Conservation (phyloP, 192 early-diverging fungal genomes). For the Lobosporangium transversale region DNA sequence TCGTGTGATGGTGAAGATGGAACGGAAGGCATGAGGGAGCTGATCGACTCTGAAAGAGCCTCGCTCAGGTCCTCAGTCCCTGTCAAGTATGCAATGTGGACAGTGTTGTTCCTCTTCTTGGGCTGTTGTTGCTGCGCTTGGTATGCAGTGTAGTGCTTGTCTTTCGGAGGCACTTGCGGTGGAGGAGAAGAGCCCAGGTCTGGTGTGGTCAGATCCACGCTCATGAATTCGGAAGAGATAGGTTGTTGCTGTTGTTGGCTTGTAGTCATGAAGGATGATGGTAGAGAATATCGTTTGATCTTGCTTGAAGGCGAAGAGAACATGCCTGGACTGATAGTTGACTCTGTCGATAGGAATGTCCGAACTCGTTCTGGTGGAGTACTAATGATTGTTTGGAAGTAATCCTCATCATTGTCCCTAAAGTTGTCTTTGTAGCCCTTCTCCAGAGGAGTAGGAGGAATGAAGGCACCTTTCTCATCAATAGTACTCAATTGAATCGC, state of each 20-base stretch:
- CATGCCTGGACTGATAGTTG: conserved; percentile 42
- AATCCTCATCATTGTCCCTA: conserved; percentile 35
- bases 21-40: conserved; percentile 18
- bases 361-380: conserved; percentile 32
- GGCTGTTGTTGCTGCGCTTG: conserved; percentile 9
- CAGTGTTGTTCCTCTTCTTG: conserved; percentile 9
- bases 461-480: conserved; percentile 30
- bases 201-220: conserved; percentile 6
- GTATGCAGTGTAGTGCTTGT: conserved; percentile 8
- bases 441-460: conserved; percentile 28
- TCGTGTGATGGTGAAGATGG: conserved; percentile 22
- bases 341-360: conserved; percentile 32
- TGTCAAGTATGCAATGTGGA: conserved; percentile 27
- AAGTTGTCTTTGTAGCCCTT: conserved; percentile 45
- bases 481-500: conserved; percentile 33
- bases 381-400: conserved; percentile 39
- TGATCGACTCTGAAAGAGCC: conserved; percentile 40
- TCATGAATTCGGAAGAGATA: conserved; percentile 1
- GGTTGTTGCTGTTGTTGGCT: neutral
- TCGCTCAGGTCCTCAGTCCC: conserved; percentile 31
- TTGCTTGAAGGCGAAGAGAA: conserved; percentile 32
- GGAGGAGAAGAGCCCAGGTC: neutral
- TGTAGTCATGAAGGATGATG: neutral
- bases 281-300: conserved; percentile 31
- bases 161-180: conserved; percentile 30